Conservation (phyloP, 2,329 filamentous ascomycete species). For the Claviceps sp. region DNA sequence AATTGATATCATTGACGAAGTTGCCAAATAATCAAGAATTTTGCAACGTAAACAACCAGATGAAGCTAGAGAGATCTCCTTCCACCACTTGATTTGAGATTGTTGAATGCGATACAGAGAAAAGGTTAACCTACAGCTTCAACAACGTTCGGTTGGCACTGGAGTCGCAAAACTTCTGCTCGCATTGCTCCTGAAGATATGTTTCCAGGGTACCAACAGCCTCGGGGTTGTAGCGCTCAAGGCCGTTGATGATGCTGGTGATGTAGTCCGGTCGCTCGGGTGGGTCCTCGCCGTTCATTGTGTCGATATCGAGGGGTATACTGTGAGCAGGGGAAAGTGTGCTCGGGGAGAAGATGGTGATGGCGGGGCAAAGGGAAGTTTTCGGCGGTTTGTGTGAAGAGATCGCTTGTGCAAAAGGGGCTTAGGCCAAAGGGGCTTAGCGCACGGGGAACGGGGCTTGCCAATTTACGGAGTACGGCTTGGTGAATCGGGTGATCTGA, state of each 20-base stretch:
- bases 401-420: slow-evolving; percentile 25
- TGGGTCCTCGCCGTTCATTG: slow-evolving; percentile 68
- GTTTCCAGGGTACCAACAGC: slow-evolving; percentile 87
- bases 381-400: slow-evolving; percentile 27
- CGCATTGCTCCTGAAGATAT: slow-evolving; percentile 90
- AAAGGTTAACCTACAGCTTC: slow-evolving; percentile 70
- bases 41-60: neutral
- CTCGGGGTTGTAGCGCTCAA: slow-evolving; percentile 97
- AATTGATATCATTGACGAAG: slow-evolving; percentile 57
- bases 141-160: slow-evolving; percentile 92
- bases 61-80: neutral
- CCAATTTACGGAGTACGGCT: slow-evolving; percentile 5
- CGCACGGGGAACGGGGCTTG: slow-evolving; percentile 13
- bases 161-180: slow-evolving; percentile 85
- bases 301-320: slow-evolving; percentile 21
- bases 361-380: slow-evolving; percentile 30
- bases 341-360: slow-evolving; percentile 21
- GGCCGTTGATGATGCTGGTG: slow-evolving; percentile 84
- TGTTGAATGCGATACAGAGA: neutral
- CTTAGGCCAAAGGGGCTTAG: slow-evolving; percentile 24
- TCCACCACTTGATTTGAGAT: neutral
- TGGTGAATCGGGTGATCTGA: too few species aligned
- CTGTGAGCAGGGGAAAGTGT: slow-evolving; percentile 7
- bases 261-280: slow-evolving; percentile 87
- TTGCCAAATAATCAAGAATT: slow-evolving; percentile 7